These are phyloP conservation scores for Penicillium bovifimosum DNA, from an alignment of 495 filamentous ascomycete species.

Conservation along the genomic window DNA sequence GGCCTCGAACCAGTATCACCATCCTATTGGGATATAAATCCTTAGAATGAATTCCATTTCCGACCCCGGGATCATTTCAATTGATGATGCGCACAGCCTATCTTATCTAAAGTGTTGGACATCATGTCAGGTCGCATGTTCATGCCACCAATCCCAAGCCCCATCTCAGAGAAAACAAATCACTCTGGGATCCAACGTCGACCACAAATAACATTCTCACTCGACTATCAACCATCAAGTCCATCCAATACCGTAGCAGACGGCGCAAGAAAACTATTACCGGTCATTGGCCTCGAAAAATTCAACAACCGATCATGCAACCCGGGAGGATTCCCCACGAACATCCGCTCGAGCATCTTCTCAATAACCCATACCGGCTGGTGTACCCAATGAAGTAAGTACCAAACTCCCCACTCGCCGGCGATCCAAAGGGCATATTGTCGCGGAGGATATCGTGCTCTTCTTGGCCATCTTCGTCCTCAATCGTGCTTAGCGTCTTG, in stretches of 20 bases:
- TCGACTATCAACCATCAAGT: no score
- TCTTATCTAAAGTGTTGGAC: no score
- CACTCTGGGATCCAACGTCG: no score
- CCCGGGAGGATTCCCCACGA: slow-evolving; percentile 49
- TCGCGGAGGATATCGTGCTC: slow-evolving; percentile 52
- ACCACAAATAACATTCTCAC: no score
- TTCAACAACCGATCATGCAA: slow-evolving; percentile 52
- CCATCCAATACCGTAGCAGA: slow-evolving; percentile 22
- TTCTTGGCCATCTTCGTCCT: slow-evolving; percentile 44
- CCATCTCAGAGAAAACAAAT: no score
- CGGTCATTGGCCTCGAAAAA: slow-evolving; percentile 49
- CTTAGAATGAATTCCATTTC: no score
- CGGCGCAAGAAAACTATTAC: slow-evolving; percentile 50
- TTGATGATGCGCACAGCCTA: no score
- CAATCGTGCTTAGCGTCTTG: slow-evolving; percentile 50
- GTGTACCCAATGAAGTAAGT: slow-evolving; percentile 59
- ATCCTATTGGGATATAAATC: no score
- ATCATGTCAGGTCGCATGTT: no score
- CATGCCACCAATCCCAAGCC: no score
- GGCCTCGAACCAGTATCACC: no score
- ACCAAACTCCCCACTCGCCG: slow-evolving; percentile 52
- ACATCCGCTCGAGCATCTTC: slow-evolving; percentile 54
- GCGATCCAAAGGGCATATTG: slow-evolving; percentile 57
- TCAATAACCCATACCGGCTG: slow-evolving; percentile 52
- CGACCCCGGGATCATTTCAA: no score